These are phyloP conservation scores for Neonectria hederae DNA, from an alignment of 2,329 filamentous ascomycete species.

Conservation along the genomic window DNA sequence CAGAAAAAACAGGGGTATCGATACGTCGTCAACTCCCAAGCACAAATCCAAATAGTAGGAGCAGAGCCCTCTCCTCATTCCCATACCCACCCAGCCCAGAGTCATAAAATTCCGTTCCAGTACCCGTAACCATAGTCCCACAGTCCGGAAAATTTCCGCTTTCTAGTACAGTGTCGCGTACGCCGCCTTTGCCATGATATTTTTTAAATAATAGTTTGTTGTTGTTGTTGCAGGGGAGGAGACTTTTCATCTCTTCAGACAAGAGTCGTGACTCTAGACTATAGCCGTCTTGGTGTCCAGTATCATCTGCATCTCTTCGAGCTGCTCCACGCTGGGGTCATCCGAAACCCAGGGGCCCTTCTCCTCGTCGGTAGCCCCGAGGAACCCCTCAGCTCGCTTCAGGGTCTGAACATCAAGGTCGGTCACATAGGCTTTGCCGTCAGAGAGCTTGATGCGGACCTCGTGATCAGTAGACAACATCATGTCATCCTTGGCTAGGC, in stretches of 20 bases:
- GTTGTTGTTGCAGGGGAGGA: conserved; percentile 21
- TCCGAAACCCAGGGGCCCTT: conserved; percentile 85
- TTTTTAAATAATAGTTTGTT: conserved; percentile 30
- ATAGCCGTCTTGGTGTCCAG: conserved; percentile 42
- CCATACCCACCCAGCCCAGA: conserved; percentile 23
- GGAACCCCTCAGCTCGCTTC: conserved; percentile 86
- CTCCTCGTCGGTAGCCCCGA: conserved; percentile 82
- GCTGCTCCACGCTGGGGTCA: conserved; percentile 70
- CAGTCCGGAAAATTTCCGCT: conserved; percentile 23
- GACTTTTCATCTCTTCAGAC: conserved; percentile 15
- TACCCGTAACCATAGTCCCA: conserved; percentile 24
- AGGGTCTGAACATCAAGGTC: conserved; percentile 93
- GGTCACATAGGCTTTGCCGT: conserved; percentile 84
- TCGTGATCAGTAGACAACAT: conserved; percentile 97
- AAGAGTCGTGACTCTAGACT: conserved; percentile 28
- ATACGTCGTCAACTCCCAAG: conserved; percentile 43
- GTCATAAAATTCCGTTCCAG: conserved; percentile 30
- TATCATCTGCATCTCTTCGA: conserved; percentile 68
- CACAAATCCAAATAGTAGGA: conserved; percentile 27
- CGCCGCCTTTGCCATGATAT: conserved; percentile 45
- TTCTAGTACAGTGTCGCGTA: conserved; percentile 41
- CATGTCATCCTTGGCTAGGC: conserved; percentile 98
- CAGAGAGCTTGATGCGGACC: conserved; percentile 82
- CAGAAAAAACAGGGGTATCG: conserved; percentile 44
- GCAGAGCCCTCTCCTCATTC: conserved; percentile 23